Evolutionary conservation across 2,329 filamentous ascomycete genomes (phyloP).

Genomic region (Aspergillus nomiae): DNA sequence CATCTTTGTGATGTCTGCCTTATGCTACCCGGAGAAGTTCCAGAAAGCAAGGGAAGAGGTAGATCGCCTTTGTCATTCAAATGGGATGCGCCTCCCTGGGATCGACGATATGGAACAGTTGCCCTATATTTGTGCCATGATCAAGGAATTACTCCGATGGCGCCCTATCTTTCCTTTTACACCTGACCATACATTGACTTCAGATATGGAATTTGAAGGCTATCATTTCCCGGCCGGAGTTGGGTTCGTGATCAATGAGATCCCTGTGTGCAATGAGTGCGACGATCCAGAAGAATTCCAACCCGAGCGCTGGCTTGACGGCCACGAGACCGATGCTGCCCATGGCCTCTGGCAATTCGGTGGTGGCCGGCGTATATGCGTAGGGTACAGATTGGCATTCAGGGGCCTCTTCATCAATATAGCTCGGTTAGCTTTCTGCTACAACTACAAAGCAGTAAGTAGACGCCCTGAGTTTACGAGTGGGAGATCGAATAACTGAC

Average conservation of each 20-base stretch:
- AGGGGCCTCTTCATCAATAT: conserved; percentile 34
- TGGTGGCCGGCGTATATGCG: conserved; percentile 37
- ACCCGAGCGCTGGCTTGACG: conserved; percentile 43
- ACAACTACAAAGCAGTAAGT: conserved; percentile 22
- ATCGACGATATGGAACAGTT: conserved; percentile 27
- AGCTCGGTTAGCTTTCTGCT: conserved; percentile 32
- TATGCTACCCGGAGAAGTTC: conserved; percentile 27
- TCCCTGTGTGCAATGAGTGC: conserved; percentile 33
- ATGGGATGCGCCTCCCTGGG: conserved; percentile 17
- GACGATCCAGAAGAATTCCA: conserved; percentile 33
- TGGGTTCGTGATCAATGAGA: conserved; percentile 35
- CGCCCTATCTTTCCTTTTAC: conserved; percentile 30
- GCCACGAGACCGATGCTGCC: conserved; percentile 27
- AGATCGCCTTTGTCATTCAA: background rate
- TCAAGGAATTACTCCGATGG: conserved; percentile 35
- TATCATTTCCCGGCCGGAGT: conserved; percentile 32
- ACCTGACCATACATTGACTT: conserved; percentile 25
- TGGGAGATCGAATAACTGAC: background rate
- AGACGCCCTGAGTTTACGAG: background rate
- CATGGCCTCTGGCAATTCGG: conserved; percentile 41
- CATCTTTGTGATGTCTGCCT: conserved; percentile 32
- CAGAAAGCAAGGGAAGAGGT: conserved; percentile 22
- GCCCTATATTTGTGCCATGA: conserved; percentile 28
- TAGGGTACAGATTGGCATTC: conserved; percentile 35
- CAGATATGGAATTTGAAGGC: conserved; percentile 31